Evolutionary conservation across 345 rosid genomes (phyloP).

Genomic region (Citrus mangshanensis): DNA sequence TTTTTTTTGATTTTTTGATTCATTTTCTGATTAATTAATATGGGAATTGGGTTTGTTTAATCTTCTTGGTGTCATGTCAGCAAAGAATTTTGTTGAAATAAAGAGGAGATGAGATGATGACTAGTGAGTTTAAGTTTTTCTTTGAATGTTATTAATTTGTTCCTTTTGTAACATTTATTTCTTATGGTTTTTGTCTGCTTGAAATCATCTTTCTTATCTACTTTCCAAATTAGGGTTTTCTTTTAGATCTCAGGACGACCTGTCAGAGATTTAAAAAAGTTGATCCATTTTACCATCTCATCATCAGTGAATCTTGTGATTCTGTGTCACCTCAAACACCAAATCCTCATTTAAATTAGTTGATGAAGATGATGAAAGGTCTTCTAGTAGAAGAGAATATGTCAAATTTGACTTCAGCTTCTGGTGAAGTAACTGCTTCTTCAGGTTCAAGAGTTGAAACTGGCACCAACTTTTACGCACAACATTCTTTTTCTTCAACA

Average conservation of each 20-base stretch:
- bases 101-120: background rate
- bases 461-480: constrained; percentile 24
- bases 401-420: constrained; percentile 70
- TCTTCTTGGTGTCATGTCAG: background rate
- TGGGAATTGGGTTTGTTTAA: background rate
- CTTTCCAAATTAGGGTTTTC: constrained; percentile 44
- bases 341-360: background rate
- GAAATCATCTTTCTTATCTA: background rate
- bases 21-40: background rate
- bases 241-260: constrained; percentile 22
- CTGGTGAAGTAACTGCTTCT: constrained; percentile 68
- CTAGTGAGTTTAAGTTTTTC: constrained; percentile 19
- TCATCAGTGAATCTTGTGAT: constrained; percentile 19
- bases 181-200: background rate
- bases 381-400: constrained; percentile 46
- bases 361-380: constrained; percentile 30
- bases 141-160: background rate
- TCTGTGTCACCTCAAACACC: constrained; percentile 17
- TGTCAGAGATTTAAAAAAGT: constrained; percentile 13
- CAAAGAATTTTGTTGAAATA: constrained; percentile 1
- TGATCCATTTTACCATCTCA: constrained; percentile 7
- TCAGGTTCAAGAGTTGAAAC: constrained; percentile 44
- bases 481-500: constrained; percentile 38
- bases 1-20: background rate
- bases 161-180: background rate